Evolutionary conservation across 176 grass and related monocot species (phyloP).

Genomic region (Cenchrus americanus): DNA sequence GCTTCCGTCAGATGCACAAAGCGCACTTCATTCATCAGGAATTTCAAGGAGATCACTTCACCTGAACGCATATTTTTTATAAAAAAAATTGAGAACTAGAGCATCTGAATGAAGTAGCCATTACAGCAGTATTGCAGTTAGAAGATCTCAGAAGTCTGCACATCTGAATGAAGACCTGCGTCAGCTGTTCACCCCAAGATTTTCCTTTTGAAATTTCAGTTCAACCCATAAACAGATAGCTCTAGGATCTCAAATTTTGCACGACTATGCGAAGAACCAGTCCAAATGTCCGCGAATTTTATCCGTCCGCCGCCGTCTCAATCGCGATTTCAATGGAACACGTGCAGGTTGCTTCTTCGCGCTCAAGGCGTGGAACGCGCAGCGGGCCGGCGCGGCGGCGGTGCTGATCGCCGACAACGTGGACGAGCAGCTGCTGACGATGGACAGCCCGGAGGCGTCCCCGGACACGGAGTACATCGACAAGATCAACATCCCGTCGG

Average conservation of each 20-base stretch:
- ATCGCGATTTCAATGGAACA: too few relatives aligned
- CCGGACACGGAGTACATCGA: slow-evolving; percentile 55
- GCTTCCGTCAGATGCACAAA: background rate
- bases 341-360: slow-evolving; percentile 87
- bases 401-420: slow-evolving; percentile 76
- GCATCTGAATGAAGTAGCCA: background rate
- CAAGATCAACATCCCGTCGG: slow-evolving; percentile 90
- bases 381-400: slow-evolving; percentile 81
- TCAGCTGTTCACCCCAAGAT: background rate
- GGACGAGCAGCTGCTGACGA: slow-evolving; percentile 88
- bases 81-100: too few relatives aligned
- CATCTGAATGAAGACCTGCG: background rate
- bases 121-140: too few relatives aligned
- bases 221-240: background rate
- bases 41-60: background rate
- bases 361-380: slow-evolving; percentile 91
- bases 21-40: background rate
- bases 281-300: background rate
- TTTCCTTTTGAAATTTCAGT: background rate
- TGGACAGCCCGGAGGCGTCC: slow-evolving; percentile 79
- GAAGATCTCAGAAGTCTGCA: background rate
- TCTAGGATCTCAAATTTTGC: background rate
- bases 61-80: background rate
- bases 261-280: background rate
- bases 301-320: background rate